These are phyloP conservation scores for Flaveria trinervia DNA, from an alignment of 129 eudicot genomes.

Conservation along the genomic window DNA sequence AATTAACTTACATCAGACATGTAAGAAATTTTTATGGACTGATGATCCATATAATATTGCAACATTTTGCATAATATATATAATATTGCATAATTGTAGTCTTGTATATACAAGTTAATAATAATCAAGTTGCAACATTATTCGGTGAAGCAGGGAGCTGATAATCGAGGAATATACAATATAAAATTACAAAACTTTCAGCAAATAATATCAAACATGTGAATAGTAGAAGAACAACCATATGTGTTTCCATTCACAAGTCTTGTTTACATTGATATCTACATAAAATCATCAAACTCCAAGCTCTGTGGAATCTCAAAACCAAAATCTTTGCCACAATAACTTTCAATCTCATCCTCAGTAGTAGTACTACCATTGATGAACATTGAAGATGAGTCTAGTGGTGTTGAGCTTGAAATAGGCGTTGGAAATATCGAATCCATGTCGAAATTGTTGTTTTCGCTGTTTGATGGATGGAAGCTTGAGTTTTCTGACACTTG, in stretches of 20 bases:
- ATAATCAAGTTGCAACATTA: conserved; percentile 10
- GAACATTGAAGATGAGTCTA: conserved; percentile 52
- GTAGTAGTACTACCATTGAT: conserved; percentile 43
- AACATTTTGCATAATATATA: too few relatives aligned
- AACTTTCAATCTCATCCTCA: conserved; percentile 69
- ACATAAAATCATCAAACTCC: conserved; percentile 75
- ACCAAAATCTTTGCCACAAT: conserved; percentile 60
- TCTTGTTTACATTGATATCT: conserved; percentile 22
- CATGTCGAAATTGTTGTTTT: conserved; percentile 41
- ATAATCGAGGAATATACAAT: not conserved
- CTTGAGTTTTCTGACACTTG: conserved; percentile 48
- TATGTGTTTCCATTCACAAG: conserved; percentile 30
- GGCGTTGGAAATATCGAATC: conserved; percentile 56
- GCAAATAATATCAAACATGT: not conserved
- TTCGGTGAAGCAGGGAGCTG: too few relatives aligned
- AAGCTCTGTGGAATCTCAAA: conserved; percentile 78
- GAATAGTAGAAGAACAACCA: conserved; percentile 14
- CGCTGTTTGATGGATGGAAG: conserved; percentile 38
- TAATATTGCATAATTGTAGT: not conserved
- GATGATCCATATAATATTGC: not conserved
- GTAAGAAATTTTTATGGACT: not conserved
- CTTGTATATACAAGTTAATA: not conserved
- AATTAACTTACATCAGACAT: not conserved
- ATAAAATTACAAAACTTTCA: conserved; percentile 12
- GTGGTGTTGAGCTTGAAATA: conserved; percentile 51